Evolutionary conservation across 805 yeast species (phyloP).

Genomic region (Saccharomycopsis fermentans): DNA sequence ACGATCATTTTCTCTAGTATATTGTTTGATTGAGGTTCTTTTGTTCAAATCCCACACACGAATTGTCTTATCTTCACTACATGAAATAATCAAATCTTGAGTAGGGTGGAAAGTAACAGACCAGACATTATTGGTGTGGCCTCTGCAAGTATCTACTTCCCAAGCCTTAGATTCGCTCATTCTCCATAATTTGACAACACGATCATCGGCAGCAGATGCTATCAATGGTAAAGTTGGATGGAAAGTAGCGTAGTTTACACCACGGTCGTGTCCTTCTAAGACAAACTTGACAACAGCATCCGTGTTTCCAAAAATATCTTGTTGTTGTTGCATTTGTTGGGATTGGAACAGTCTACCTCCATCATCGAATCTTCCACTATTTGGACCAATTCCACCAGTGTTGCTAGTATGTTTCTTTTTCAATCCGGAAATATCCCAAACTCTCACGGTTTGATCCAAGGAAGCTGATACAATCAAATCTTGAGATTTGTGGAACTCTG

Average conservation of each 20-base stretch:
- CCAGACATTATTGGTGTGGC: conserved; percentile 90
- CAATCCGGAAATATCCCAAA: conserved; percentile 95
- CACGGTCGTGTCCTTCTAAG: conserved; percentile 95
- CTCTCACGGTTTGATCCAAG: conserved; percentile 95
- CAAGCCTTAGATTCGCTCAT: conserved; percentile 97
- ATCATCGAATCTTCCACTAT: conserved; percentile 20
- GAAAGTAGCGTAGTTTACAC: conserved; percentile 97
- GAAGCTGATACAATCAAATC: conserved; percentile 94
- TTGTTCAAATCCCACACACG: conserved; percentile 95
- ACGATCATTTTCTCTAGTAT: conserved; percentile 86
- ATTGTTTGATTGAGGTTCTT: conserved; percentile 87
- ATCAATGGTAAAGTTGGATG: conserved; percentile 94
- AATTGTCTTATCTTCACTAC: conserved; percentile 91
- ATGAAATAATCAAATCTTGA: conserved; percentile 85
- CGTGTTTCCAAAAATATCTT: conserved; percentile 88
- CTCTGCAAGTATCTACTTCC: conserved; percentile 98
- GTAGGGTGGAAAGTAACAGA: conserved; percentile 87
- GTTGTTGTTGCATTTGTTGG: conserved; percentile 50
- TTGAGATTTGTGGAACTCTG: conserved; percentile 93
- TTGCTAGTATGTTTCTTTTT: conserved; percentile 93
- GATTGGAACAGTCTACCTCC: conserved; percentile 27
- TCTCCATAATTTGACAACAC: conserved; percentile 93
- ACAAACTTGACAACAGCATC: conserved; percentile 94
- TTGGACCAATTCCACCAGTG: conserved; percentile 22
- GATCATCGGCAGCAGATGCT: conserved; percentile 93